Evolutionary conservation across 2,329 filamentous ascomycete genomes (phyloP).

Genomic region (Phialophora chinensis): DNA sequence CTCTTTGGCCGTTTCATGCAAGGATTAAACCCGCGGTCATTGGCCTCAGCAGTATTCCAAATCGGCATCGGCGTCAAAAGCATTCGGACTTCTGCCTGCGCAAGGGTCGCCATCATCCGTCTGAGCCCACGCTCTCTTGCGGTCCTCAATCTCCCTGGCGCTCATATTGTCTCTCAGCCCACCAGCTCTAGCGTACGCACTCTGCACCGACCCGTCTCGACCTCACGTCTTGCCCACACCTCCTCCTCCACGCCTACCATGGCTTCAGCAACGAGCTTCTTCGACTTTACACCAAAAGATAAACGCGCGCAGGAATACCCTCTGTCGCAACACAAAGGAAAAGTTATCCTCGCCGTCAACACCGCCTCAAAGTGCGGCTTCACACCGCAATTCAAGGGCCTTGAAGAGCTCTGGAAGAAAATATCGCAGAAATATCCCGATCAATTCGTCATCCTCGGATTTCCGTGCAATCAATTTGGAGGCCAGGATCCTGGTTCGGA

Average conservation of each 20-base stretch:
- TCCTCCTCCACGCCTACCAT: slow-evolving; percentile 50
- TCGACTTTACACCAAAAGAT: slow-evolving; percentile 82
- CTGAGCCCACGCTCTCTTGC: not conserved
- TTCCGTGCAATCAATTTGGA: slow-evolving; percentile 98
- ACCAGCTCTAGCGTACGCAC: not conserved
- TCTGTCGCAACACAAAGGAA: slow-evolving; percentile 77
- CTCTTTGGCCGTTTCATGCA: slow-evolving; percentile 1
- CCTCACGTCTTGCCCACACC: not conserved
- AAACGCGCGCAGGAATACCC: slow-evolving; percentile 76
- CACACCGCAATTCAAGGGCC: slow-evolving; percentile 90
- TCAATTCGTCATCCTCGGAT: slow-evolving; percentile 86
- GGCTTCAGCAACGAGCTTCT: slow-evolving; percentile 74
- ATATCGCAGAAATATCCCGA: slow-evolving; percentile 72
- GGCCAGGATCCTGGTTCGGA: slow-evolving; percentile 83
- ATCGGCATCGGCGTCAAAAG: not conserved
- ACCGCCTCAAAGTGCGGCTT: slow-evolving; percentile 99
- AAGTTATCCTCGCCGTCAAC: slow-evolving; percentile 96
- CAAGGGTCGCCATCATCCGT: not conserved
- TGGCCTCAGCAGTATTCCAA: slow-evolving; percentile 4
- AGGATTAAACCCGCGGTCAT: not conserved
- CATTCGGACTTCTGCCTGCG: slow-evolving; percentile 2
- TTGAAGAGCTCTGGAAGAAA: slow-evolving; percentile 87
- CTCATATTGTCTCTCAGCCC: not conserved
- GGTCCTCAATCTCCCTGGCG: not conserved
- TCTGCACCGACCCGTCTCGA: not conserved